phyloP scores from a whole-genome alignment of 257 asterid species.

The Phtheirospermum japonicum region DNA sequence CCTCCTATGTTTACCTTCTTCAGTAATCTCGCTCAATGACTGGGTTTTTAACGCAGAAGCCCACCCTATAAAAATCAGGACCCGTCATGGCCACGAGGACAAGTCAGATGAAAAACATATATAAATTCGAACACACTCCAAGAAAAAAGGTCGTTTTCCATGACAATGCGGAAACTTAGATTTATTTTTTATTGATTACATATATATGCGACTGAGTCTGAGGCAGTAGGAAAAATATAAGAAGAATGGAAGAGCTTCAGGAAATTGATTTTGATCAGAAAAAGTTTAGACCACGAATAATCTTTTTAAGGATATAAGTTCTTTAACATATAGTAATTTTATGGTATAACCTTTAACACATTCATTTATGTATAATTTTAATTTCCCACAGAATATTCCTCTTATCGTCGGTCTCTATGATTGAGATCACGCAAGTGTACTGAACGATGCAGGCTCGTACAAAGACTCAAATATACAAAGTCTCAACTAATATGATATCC shows the following conservation, averaged over 20 bases:
- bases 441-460: constrained; percentile 15
- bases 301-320: too few species aligned
- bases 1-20: constrained; percentile 92
- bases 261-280: constrained; percentile 4
- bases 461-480: constrained; percentile 8
- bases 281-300: too few species aligned
- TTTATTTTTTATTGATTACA: constrained; percentile 15
- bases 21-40: constrained; percentile 87
- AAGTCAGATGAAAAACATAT: constrained; percentile 35
- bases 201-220: constrained; percentile 11
- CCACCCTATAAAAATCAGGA: constrained; percentile 80
- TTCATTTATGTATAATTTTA: too few species aligned
- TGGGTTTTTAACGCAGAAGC: constrained; percentile 99
- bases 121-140: constrained; percentile 54
- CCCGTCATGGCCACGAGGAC: constrained; percentile 42
- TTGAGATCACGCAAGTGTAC: background rate
- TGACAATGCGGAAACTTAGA: constrained; percentile 33
- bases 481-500: constrained; percentile 11
- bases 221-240: constrained; percentile 27
- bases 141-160: constrained; percentile 88
- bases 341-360: too few species aligned
- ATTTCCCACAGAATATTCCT: too few species aligned
- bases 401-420: constrained; percentile 10
- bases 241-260: constrained; percentile 12
- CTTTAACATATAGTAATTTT: too few species aligned